phyloP scores from a whole-genome alignment of 495 filamentous ascomycete species.

The Neurospora sp. region DNA sequence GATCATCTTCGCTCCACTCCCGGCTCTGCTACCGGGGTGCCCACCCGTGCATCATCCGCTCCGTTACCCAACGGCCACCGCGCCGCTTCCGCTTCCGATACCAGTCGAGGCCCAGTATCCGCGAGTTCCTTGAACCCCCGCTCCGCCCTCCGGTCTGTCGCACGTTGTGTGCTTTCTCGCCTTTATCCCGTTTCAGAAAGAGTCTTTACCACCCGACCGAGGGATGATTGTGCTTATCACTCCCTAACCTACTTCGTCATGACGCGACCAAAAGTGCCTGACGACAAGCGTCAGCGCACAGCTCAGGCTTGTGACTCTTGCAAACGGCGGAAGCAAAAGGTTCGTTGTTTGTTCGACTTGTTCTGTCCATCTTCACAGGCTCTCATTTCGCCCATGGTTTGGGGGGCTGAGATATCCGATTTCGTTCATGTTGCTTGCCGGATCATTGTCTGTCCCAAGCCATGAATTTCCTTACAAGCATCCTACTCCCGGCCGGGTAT shows the following conservation, averaged over 20 bases:
- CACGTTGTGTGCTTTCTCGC: slow-evolving; percentile 9
- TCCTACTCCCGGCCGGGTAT: neutral
- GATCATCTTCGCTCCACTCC: slow-evolving; percentile 16
- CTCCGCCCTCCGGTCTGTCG: slow-evolving; percentile 13
- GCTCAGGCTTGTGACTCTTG: slow-evolving; percentile 67
- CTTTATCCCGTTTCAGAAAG: slow-evolving; percentile 1
- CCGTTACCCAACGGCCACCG: slow-evolving; percentile 12
- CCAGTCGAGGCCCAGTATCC: slow-evolving; percentile 9
- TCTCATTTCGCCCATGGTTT: neutral
- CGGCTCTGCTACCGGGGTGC: slow-evolving; percentile 23
- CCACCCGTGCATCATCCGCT: slow-evolving; percentile 26
- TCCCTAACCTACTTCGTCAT: slow-evolving; percentile 27
- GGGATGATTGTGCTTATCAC: slow-evolving; percentile 17
- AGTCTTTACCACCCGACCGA: slow-evolving; percentile 21
- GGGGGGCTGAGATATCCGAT: neutral
- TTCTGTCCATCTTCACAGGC: slow-evolving; percentile 6
- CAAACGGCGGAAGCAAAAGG: slow-evolving; percentile 72
- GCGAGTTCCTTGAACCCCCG: slow-evolving; percentile 1
- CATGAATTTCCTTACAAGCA: neutral
- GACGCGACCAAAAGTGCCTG: slow-evolving; percentile 54
- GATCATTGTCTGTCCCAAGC: neutral
- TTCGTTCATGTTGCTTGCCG: neutral
- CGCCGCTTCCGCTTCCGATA: slow-evolving; percentile 20
- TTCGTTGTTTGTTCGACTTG: slow-evolving; percentile 25
- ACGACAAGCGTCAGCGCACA: slow-evolving; percentile 53